Conservation (phyloP, 2,329 filamentous ascomycete genomes). For the Diaporthe citri region DNA sequence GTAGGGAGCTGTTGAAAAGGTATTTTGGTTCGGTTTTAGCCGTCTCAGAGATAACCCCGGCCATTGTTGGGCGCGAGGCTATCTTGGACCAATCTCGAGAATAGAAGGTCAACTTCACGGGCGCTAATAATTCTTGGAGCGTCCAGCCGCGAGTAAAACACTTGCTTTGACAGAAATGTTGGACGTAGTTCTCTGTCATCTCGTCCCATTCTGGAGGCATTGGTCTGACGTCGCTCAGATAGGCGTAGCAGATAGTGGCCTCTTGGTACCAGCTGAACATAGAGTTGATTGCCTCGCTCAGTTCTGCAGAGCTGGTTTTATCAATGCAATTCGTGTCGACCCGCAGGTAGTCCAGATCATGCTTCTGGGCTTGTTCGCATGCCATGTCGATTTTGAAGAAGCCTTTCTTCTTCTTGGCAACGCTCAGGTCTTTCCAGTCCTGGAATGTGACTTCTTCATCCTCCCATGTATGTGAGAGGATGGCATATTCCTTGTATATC, state of each 20-base stretch:
- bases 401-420: conserved; percentile 24
- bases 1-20: background rate
- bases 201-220: background rate
- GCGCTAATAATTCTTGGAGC: conserved; percentile 39
- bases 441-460: conserved; percentile 44
- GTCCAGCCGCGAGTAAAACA: conserved; percentile 25
- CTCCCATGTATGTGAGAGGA: conserved; percentile 48
- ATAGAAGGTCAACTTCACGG: conserved; percentile 31
- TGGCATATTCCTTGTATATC: conserved; percentile 41
- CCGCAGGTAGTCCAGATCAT: conserved; percentile 41
- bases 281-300: conserved; percentile 42
- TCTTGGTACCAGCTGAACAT: conserved; percentile 43
- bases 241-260: conserved; percentile 42
- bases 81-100: conserved; percentile 28
- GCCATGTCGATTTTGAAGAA: conserved; percentile 36
- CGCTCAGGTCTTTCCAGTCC: conserved; percentile 36
- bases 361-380: conserved; percentile 29
- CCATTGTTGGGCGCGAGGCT: conserved; percentile 8
- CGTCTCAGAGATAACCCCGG: conserved; percentile 6
- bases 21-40: conserved; percentile 18
- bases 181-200: background rate
- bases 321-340: conserved; percentile 47
- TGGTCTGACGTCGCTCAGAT: conserved; percentile 40
- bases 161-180: background rate
- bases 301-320: conserved; percentile 44